These are phyloP conservation scores for Aphanomyces cochlioides DNA, from an alignment of 352 stramenopile genomes.

Conservation along the genomic window DNA sequence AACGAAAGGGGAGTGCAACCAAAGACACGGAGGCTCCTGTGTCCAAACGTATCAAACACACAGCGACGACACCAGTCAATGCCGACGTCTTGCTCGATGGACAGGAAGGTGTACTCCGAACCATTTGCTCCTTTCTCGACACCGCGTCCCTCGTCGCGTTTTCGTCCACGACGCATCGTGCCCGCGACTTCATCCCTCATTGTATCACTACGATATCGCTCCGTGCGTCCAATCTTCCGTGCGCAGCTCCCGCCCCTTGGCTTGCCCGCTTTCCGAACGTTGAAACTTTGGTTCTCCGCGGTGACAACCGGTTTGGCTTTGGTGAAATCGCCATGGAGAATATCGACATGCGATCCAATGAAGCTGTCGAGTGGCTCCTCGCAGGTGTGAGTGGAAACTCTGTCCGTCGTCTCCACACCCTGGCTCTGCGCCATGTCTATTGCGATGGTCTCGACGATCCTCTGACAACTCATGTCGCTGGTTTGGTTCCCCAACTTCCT, in stretches of 20 bases:
- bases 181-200: conserved; percentile 36
- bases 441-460: conserved; percentile 50
- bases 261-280: conserved; percentile 46
- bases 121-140: conserved; percentile 45
- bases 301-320: conserved; percentile 47
- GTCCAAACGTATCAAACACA: background rate
- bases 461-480: conserved; percentile 43
- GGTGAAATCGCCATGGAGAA: conserved; percentile 32
- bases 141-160: conserved; percentile 39
- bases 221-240: conserved; percentile 32
- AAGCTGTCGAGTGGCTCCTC: conserved; percentile 37
- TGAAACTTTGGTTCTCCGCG: conserved; percentile 39
- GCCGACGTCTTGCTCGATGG: conserved; percentile 45
- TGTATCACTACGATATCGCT: conserved; percentile 44
- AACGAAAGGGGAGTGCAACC: conserved; percentile 40
- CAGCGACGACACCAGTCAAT: conserved; percentile 31
- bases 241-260: conserved; percentile 31
- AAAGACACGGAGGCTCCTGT: conserved; percentile 29
- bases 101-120: conserved; percentile 43
- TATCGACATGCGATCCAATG: conserved; percentile 32
- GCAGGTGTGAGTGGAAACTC: conserved; percentile 32
- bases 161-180: conserved; percentile 38
- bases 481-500: conserved; percentile 38
- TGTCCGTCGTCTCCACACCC: conserved; percentile 36
- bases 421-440: conserved; percentile 47